Base-by-base conservation (phyloP, 768 basidiomycete genomes). In the Boletus edulis region DNA sequence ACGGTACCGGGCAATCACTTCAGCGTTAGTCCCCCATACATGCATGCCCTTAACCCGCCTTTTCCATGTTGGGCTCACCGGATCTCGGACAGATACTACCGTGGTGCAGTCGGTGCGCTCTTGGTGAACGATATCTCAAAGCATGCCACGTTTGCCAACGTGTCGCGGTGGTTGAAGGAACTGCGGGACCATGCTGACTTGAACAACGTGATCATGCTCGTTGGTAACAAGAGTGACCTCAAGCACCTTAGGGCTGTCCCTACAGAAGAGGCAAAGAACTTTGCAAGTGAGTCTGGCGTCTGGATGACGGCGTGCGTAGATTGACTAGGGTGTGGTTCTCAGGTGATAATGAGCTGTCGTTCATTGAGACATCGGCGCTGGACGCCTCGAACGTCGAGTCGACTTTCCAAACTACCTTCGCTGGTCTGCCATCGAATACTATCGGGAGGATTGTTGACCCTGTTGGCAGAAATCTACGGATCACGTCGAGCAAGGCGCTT, bases 301-400 rank as follows among this genome's bases (percentile, higher is more conserved):
- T 17, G 4, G 10, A 13, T 20, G 29, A 18, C 29, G 8, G 4
- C 2, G 9, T 51, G 44, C 46, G 49, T 15, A 51, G 24, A 51
- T 38, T 48, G 37, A 56, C 44, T 5, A 11, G 49, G 31, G 46
- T 53, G 32, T 18, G 41, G 45, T 43, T 48, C 49, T 22, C 64
- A 93, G 93, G 89, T 63, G 94, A 96, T 76, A 94, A 95, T 67
- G 86, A 86, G 20, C 74, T 98, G 63, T 91, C 89, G 52, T 96
- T 96, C 81, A 96, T 99, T 62, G 96, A 99, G 80, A 99, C 96
- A 57, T 99, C 96, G 67, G 96, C 96, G 76, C 86, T 98, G 83
- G 97, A 99, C 85, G 93, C 96, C 65, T 95, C 94, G 48, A 97
- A 98, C 76, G 95, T 99, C 74, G 96, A 98, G 76, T 76, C 83